A percentile compares a stretch with the other conserved stretches of the same genome.
Evolutionary conservation across 2,329 filamentous ascomycete genomes (phyloP).

Genomic region (Helotiales sp.): DNA sequence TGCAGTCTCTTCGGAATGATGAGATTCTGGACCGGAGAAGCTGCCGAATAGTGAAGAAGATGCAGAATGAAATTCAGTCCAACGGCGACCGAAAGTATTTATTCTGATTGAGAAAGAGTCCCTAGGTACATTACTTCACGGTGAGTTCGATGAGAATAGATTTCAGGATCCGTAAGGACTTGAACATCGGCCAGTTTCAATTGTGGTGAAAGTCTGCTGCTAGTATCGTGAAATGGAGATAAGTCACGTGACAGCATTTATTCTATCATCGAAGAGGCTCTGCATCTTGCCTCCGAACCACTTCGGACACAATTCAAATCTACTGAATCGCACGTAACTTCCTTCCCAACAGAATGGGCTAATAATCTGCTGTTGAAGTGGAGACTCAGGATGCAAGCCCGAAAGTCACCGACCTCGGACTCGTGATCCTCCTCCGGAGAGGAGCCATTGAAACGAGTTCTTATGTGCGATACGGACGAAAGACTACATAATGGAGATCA

Average conservation of each 20-base stretch:
- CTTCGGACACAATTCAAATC: background rate
- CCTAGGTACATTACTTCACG: background rate
- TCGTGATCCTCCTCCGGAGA: background rate
- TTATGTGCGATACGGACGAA: background rate
- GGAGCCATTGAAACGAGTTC: background rate
- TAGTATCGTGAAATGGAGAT: background rate
- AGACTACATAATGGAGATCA: background rate
- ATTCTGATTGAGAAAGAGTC: background rate
- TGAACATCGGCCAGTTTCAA: background rate
- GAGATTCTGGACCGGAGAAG: background rate
- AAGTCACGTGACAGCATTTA: background rate
- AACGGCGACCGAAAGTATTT: background rate
- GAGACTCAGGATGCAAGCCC: background rate
- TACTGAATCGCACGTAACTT: background rate
- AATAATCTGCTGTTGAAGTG: background rate
- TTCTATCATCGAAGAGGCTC: background rate
- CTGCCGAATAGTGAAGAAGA: background rate
- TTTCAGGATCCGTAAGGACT: background rate
- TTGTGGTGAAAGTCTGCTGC: background rate
- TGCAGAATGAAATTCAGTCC: background rate
- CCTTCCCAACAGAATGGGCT: background rate
- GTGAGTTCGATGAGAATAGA: background rate
- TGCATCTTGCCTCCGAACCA: background rate
- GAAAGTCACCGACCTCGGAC: background rate
- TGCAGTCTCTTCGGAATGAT: background rate